A percentile compares a stretch with the other conserved stretches of the same genome.
Conservation (phyloP, 2,329 filamentous ascomycete genomes). For the Myriosclerotinia curreyana region DNA sequence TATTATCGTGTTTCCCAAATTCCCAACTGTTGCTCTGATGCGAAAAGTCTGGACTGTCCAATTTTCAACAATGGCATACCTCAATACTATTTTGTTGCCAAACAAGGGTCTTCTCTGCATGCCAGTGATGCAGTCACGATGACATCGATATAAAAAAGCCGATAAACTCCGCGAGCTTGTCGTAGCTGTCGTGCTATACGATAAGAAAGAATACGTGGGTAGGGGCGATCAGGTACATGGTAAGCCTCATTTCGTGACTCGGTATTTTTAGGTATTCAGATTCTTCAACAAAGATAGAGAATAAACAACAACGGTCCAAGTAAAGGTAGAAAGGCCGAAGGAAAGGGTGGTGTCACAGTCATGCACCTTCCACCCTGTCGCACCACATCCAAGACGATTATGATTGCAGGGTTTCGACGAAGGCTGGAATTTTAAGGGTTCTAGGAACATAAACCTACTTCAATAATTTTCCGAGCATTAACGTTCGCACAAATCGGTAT, state of each 20-base stretch:
- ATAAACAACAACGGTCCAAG: background rate
- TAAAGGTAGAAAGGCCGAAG: background rate
- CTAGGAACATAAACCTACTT: too few relatives aligned
- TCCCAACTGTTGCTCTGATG: background rate
- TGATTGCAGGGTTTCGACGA: background rate
- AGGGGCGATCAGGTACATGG: background rate
- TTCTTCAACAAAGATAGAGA: background rate
- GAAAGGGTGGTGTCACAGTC: background rate
- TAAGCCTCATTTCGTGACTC: background rate
- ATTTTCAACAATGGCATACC: background rate
- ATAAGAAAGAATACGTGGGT: background rate
- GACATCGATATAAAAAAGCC: constrained; percentile 2
- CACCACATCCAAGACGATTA: background rate
- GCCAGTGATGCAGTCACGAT: background rate
- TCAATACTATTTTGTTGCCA: background rate
- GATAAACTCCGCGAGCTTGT: background rate
- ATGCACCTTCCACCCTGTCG: constrained; percentile 4
- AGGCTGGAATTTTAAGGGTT: background rate
- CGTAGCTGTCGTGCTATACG: background rate
- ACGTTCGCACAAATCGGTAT: too few relatives aligned
- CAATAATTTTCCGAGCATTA: too few relatives aligned
- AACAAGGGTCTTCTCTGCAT: background rate
- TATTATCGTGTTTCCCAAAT: background rate
- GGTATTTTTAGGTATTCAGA: background rate
- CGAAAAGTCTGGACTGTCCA: background rate